Evolutionary conservation across 1,284 basidiomycete genomes (phyloP).

Genomic region (Ceratobasidium sp.): DNA sequence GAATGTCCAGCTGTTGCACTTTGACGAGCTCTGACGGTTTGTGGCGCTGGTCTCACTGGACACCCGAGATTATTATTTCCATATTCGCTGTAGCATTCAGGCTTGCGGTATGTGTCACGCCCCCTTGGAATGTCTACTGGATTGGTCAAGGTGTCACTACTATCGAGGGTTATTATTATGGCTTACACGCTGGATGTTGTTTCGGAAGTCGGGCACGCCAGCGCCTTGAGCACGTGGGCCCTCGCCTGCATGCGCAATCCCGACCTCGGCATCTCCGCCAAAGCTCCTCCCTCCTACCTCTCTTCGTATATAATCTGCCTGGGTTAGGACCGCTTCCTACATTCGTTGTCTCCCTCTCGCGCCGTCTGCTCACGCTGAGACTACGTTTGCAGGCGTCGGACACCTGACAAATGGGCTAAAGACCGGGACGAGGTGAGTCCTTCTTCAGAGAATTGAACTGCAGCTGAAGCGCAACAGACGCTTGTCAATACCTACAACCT

Average conservation of each 20-base stretch:
- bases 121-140: slow-evolving; percentile 83
- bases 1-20: slow-evolving; percentile 28
- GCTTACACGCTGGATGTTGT: slow-evolving; percentile 70
- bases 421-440: slow-evolving; percentile 74
- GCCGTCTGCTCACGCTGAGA: too few species aligned
- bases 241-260: too few species aligned
- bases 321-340: too few species aligned
- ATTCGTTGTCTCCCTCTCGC: too few species aligned
- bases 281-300: too few species aligned
- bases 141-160: slow-evolving; percentile 87
- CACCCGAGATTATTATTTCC: slow-evolving; percentile 81
- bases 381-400: too few species aligned
- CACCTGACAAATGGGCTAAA: slow-evolving; percentile 65
- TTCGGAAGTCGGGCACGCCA: too few species aligned
- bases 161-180: slow-evolving; percentile 92
- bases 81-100: slow-evolving; percentile 82
- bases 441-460: background rate
- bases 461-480: slow-evolving; percentile 58
- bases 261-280: too few species aligned
- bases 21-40: slow-evolving; percentile 44
- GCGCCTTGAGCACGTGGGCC: too few species aligned
- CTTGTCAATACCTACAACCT: slow-evolving; percentile 95
- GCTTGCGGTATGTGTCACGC: slow-evolving; percentile 85
- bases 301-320: too few species aligned
- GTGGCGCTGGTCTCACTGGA: slow-evolving; percentile 71